Percentiles rank a stretch among this genome's conserved stretches.
Conservation (phyloP, 108 stramenopile species). For the Asterionellopsis glacialis region DNA sequence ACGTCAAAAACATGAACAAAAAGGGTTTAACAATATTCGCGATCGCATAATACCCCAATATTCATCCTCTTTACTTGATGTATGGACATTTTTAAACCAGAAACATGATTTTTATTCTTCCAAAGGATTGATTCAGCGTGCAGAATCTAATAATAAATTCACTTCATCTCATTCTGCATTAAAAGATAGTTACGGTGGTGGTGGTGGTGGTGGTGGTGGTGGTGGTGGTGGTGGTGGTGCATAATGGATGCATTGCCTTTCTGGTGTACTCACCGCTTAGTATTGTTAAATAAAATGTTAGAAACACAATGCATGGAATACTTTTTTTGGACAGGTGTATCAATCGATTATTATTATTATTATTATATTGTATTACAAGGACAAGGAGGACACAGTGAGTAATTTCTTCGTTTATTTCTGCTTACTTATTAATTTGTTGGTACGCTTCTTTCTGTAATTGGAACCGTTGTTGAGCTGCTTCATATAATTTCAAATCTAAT, state of each 20-base stretch:
- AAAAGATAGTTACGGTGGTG: constrained; percentile 15
- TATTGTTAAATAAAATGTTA: no score
- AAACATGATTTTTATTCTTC: constrained; percentile 79
- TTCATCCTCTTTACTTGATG: constrained; percentile 31
- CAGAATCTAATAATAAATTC: neutral
- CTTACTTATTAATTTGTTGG: no score
- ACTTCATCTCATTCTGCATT: constrained; percentile 2
- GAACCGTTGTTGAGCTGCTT: constrained; percentile 57
- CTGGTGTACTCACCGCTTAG: no score
- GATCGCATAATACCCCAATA: constrained; percentile 39
- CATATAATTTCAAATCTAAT: constrained; percentile 65
- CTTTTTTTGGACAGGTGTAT: no score
- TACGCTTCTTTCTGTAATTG: constrained; percentile 50
- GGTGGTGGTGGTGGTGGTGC: no score
- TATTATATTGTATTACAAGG: no score
- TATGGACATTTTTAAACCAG: constrained; percentile 53
- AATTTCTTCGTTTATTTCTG: no score
- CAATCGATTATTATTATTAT: no score
- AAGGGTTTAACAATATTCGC: constrained; percentile 42
- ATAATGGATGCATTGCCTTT: no score
- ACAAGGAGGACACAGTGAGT: no score
- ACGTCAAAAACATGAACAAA: constrained; percentile 49
- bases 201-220: no score
- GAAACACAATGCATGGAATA: no score
- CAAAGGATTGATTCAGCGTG: constrained; percentile 47